phyloP scores from a whole-genome alignment of 306 rosid genomes.

The Prinsepia uniflora region DNA sequence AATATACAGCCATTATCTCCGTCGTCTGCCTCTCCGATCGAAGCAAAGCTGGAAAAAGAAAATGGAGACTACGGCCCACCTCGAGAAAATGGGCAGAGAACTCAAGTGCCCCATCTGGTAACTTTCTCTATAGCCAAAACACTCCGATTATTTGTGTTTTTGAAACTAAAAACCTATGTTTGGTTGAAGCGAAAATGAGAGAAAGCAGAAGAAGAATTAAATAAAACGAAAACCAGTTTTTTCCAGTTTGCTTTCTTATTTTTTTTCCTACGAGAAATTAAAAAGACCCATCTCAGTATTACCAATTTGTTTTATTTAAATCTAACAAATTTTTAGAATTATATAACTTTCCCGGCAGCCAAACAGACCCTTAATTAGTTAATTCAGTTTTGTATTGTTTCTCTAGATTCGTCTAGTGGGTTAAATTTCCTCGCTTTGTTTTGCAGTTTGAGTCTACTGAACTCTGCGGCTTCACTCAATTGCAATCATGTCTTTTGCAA shows the following conservation, averaged over 20 bases:
- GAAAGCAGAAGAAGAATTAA: neutral
- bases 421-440: neutral
- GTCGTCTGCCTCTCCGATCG: neutral
- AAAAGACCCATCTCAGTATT: neutral
- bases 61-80: slow-evolving; percentile 50
- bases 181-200: neutral
- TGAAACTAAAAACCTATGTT: neutral
- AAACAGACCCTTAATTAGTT: slow-evolving; percentile 3
- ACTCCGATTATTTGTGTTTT: neutral
- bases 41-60: neutral
- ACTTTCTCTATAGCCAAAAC: neutral
- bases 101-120: slow-evolving; percentile 95
- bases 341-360: neutral
- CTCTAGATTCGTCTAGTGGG: neutral
- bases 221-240: neutral
- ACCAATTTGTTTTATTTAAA: neutral
- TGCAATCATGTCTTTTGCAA: slow-evolving; percentile 94
- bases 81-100: slow-evolving; percentile 81
- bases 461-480: slow-evolving; percentile 60
- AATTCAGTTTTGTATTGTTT: neutral
- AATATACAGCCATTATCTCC: neutral
- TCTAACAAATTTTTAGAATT: neutral
- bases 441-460: slow-evolving; percentile 59
- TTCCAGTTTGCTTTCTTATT: neutral
- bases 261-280: neutral